These are phyloP conservation scores for Pichia paraexigua DNA, from an alignment of 805 yeast species.

Conservation along the genomic window DNA sequence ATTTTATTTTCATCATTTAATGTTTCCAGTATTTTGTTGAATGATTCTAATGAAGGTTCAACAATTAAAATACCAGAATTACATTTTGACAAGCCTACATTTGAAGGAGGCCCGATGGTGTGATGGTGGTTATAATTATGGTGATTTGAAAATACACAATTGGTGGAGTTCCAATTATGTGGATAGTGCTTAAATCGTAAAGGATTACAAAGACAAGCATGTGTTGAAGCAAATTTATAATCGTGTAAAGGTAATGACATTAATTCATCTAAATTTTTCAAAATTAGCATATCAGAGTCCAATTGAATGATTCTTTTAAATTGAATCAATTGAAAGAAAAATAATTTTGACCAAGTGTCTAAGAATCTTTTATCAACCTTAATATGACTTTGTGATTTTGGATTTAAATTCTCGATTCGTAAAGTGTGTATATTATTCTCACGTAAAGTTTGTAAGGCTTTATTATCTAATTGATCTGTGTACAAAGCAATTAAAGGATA, in stretches of 20 bases:
- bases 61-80: conserved; percentile 55
- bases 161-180: conserved; percentile 39
- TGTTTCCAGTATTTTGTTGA: conserved; percentile 34
- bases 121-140: conserved; percentile 1
- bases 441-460: conserved; percentile 35
- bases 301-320: conserved; percentile 48
- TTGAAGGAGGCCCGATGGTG: conserved; percentile 34
- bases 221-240: conserved; percentile 45
- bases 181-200: conserved; percentile 46
- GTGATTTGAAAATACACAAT: conserved; percentile 39
- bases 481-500: conserved; percentile 48
- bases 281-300: conserved; percentile 54
- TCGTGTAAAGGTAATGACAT: conserved; percentile 37
- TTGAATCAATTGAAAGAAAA: conserved; percentile 43
- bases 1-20: conserved; percentile 33
- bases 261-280: conserved; percentile 51
- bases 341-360: conserved; percentile 57
- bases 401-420: conserved; percentile 36
- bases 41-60: conserved; percentile 32
- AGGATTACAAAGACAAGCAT: conserved; percentile 60
- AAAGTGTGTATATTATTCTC: conserved; percentile 34
- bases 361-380: conserved; percentile 46
- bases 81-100: conserved; percentile 39
- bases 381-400: conserved; percentile 26
- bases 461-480: conserved; percentile 36